phyloP scores from a whole-genome alignment of 495 filamentous ascomycete species.

The Neurospora sp. region DNA sequence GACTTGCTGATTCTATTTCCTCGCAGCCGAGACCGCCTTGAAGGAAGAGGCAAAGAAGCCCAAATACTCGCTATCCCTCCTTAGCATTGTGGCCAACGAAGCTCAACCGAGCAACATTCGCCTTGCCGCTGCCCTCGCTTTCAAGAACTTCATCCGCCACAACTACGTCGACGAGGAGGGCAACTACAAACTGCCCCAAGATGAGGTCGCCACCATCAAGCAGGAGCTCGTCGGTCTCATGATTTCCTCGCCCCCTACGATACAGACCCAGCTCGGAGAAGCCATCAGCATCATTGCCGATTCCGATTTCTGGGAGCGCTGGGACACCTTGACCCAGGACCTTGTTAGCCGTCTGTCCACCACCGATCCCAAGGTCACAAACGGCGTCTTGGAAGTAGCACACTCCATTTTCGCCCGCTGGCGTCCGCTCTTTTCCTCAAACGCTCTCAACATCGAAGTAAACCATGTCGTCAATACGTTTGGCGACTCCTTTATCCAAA shows the following conservation, averaged over 20 bases:
- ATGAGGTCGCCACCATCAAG: conserved; percentile 85
- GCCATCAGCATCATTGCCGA: conserved; percentile 95
- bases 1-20: conserved; percentile 1
- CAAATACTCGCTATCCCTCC: conserved; percentile 75
- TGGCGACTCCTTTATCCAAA: conserved; percentile 63
- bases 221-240: conserved; percentile 89
- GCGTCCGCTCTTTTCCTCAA: conserved; percentile 85
- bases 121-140: conserved; percentile 84
- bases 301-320: conserved; percentile 91
- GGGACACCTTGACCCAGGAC: conserved; percentile 84
- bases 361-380: conserved; percentile 69
- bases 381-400: conserved; percentile 90
- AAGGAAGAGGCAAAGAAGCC: conserved; percentile 66
- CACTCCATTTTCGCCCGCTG: conserved; percentile 97
- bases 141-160: conserved; percentile 94
- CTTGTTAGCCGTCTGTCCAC: conserved; percentile 77
- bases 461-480: conserved; percentile 86
- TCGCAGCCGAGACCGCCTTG: conserved; percentile 67
- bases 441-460: conserved; percentile 85
- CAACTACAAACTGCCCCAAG: conserved; percentile 67
- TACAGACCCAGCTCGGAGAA: conserved; percentile 91
- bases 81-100: conserved; percentile 75
- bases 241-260: conserved; percentile 75
- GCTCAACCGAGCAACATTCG: conserved; percentile 61
- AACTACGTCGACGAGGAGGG: conserved; percentile 94